Evolutionary conservation across 768 basidiomycete species (phyloP), one percentile per base, ranked within the genome.

Genomic region (Termitomyces sp.): DNA sequence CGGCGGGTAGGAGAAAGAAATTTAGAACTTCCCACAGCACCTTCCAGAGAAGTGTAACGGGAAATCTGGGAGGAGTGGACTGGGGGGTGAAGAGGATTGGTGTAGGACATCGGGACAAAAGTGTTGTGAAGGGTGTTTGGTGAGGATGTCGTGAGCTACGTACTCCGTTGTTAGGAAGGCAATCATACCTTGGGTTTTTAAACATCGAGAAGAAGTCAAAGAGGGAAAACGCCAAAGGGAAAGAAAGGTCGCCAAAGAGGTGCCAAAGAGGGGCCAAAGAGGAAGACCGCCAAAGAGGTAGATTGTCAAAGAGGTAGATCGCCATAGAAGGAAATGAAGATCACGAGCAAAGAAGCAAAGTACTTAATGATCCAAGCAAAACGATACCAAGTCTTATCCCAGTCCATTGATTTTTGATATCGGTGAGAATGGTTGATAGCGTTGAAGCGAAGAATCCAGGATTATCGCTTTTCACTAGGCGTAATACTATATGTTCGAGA

Each of bases 31-130:
- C 43, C 38, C 14, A 59, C 0, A 54, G 73, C 74, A 5, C 65
- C 66, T 1, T 58, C 62, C 45, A 79, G 66, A 62, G 69, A 40
- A 61, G 68, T 60, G 59, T 72, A 78, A 61, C 57, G 66, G 48
- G 63, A 76, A 36, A 61, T 63, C 36, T 73, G 70, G 47, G 49
- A 69, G 59, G 61, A 65, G 62, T 45, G 67, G 36, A 79, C 67
- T 12, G 78, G 76, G 36, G 76, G 64, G 59, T 82, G 81, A 48
- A 81, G 74, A 56, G 81, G 76, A 48, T 79, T 82, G 42, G 70
- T 57, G 67, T 79, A 79, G 52, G 77, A 66, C 79, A 79, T 79
- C 58, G 60, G 25, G 20, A 59, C 40, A 5, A 5, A n/a, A 32
- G 31, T 38, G 14, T 43, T 52, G n/a, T 15, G 4, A 38, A 29